Evolutionary conservation across 139 green algal genomes (phyloP), one percentile per base, ranked within the genome.

Genomic region (Chlorella sorokiniana): DNA sequence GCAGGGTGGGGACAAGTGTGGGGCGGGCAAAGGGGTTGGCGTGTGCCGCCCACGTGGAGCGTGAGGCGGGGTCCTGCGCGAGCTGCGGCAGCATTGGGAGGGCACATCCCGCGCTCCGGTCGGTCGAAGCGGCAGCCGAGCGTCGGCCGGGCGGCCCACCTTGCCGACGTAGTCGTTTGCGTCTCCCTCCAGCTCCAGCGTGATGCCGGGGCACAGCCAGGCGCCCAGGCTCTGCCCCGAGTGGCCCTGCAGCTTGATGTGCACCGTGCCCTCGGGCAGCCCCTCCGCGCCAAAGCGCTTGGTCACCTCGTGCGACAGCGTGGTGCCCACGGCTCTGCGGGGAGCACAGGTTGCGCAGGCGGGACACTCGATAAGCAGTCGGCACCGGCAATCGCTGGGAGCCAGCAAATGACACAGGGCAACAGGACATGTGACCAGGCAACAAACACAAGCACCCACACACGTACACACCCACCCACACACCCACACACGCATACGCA

Each of bases 141-240:
- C n/a, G n/a, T n/a, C n/a, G n/a, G n/a, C n/a, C n/a, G n/a, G n/a
- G n/a, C n/a, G n/a, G n/a, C 78, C 7, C 75, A 85, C 88, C 91
- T 98, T 98, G 86, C 93, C 95, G 8, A 98, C 95, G 71, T 98
- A 98, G 89, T 98, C 95, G 82, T 98, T 98, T 56, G 95, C 92
- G 69, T 98, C 95, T 4, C 95, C 95, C 87, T 97, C 94, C 27
- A 98, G 86, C 83, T 97, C 91, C 29, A 98, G 81, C 0, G 89
- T 95, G 76, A 98, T 93, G 44, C 95, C 95, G 27, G 62, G 77
- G 87, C 86, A 93, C 76, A 95, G 73, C 87, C 92, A 98, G 3
- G 94, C 95, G 51, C 92, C 95, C 83, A 98, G 79, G 5, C 79
- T 92, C 91, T 99, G 96, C 8, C 96, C 96, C 2, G 96, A 96